Evolutionary conservation across 1,284 basidiomycete species (phyloP).

Genomic region (Cryptococcus sp.): DNA sequence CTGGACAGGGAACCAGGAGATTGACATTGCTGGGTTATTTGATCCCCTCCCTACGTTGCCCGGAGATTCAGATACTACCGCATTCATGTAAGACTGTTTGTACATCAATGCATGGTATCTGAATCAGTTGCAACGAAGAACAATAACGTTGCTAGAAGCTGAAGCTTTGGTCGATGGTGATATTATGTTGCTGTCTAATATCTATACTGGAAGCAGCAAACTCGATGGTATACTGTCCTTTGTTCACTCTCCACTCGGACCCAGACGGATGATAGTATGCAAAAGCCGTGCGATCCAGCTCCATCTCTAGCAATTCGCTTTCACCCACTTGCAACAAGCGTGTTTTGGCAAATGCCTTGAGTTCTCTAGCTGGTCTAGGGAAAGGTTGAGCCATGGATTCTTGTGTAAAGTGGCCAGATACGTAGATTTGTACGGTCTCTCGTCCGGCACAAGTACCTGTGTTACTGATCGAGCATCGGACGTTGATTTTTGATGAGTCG

Average conservation of each 20-base stretch:
- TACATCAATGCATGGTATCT: too few species aligned
- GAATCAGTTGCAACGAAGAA: too few species aligned
- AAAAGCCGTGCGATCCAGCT: constrained; percentile 13
- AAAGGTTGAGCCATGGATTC: not conserved
- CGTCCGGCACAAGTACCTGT: constrained; percentile 21
- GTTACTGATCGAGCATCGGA: constrained; percentile 18
- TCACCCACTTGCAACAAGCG: constrained; percentile 13
- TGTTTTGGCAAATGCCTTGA: constrained; percentile 25
- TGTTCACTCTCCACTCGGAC: constrained; percentile 4
- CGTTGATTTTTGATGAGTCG: not conserved
- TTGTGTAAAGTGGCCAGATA: not conserved
- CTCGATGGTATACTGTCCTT: constrained; percentile 7
- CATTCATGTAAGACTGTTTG: not conserved
- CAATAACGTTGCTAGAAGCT: not conserved
- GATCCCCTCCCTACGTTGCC: not conserved
- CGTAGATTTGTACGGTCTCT: constrained; percentile 31
- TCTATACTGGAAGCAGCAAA: constrained; percentile 3
- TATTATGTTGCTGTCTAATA: not conserved
- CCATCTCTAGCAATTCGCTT: constrained; percentile 7
- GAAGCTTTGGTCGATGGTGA: not conserved
- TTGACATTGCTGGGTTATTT: constrained; percentile 8
- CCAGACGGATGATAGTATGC: constrained; percentile 3
- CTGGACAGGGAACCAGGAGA: constrained; percentile 5
- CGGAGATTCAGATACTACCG: too few species aligned
- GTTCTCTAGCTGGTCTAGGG: constrained; percentile 17